phyloP scores from a whole-genome alignment of 768 basidiomycete species.

The Cystobasidium onofrii region DNA sequence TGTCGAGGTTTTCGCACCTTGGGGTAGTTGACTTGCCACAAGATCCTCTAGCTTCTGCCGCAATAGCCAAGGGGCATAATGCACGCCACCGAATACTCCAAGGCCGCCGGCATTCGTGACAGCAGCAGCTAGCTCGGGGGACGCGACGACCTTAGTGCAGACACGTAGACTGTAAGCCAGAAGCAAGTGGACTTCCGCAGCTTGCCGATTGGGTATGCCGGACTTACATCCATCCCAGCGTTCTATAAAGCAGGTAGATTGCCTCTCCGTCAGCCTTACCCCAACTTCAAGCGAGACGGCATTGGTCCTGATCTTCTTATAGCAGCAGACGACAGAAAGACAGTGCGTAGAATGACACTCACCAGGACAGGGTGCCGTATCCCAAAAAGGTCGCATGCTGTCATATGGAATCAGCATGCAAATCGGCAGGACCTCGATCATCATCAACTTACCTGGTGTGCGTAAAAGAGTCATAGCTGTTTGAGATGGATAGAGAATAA shows the following conservation, averaged over 20 bases:
- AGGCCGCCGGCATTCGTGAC: constrained; percentile 89
- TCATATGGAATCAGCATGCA: neutral
- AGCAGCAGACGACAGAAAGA: no score
- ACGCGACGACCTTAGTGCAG: constrained; percentile 41
- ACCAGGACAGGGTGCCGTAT: neutral
- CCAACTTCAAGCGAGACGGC: no score
- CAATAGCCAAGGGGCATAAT: constrained; percentile 4
- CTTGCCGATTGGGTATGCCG: neutral
- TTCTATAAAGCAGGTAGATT: neutral
- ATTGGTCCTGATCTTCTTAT: no score
- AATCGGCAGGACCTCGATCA: neutral
- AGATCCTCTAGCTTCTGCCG: constrained; percentile 1
- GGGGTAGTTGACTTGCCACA: constrained; percentile 51
- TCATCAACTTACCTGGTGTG: neutral
- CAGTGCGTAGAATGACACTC: neutral
- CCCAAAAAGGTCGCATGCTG: constrained; percentile 2
- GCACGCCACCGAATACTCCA: constrained; percentile 75
- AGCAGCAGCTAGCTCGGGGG: constrained; percentile 76
- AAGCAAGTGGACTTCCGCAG: no score
- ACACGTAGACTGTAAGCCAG: no score
- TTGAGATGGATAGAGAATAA: neutral
- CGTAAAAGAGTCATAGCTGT: neutral
- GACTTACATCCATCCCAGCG: neutral
- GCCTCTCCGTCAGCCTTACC: neutral
- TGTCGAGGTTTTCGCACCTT: constrained; percentile 49